These are phyloP conservation scores for Aureococcus anophagefferens DNA, from an alignment of 108 stramenopile species.

Conservation along the genomic window DNA sequence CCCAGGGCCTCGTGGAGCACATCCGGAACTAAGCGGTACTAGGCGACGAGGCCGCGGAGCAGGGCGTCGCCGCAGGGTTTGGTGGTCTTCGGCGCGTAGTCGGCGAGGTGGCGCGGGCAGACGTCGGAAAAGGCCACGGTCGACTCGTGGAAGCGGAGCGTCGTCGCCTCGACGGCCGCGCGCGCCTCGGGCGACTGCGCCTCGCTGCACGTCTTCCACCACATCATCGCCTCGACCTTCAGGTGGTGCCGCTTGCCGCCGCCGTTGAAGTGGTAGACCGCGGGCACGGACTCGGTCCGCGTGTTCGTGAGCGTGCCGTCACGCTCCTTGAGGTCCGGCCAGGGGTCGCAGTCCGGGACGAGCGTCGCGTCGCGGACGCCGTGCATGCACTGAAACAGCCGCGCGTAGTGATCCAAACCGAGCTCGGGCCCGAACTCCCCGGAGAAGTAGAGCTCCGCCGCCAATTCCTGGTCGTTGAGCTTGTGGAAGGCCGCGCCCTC, in stretches of 20 bases:
- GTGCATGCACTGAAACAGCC: conserved; percentile 26
- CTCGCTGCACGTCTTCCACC: conserved; percentile 11
- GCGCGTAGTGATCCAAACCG: conserved; percentile 8
- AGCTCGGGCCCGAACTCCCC: neutral
- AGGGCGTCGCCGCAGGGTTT: too few relatives aligned
- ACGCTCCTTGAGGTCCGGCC: conserved; percentile 3
- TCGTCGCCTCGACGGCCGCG: too few relatives aligned
- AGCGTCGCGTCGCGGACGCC: neutral
- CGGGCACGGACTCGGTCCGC: neutral
- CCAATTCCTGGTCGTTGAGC: conserved; percentile 25
- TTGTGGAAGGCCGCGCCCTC: conserved; percentile 1
- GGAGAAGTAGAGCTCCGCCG: conserved; percentile 3
- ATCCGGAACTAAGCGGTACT: too few relatives aligned
- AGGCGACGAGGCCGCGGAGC: too few relatives aligned
- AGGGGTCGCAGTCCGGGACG: conserved; percentile 17
- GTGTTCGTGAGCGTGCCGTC: conserved; percentile 8
- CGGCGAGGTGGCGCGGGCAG: too few relatives aligned
- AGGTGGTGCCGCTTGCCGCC: conserved; percentile 21
- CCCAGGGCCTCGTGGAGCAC: neutral
- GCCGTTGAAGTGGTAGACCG: conserved; percentile 27
- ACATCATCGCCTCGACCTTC: conserved; percentile 14
- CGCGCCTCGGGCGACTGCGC: neutral
- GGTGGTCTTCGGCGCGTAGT: too few relatives aligned
- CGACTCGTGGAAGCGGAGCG: too few relatives aligned
- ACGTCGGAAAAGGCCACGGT: too few relatives aligned